Conservation (phyloP, 257 asterid species). For the Echium plantagineum region DNA sequence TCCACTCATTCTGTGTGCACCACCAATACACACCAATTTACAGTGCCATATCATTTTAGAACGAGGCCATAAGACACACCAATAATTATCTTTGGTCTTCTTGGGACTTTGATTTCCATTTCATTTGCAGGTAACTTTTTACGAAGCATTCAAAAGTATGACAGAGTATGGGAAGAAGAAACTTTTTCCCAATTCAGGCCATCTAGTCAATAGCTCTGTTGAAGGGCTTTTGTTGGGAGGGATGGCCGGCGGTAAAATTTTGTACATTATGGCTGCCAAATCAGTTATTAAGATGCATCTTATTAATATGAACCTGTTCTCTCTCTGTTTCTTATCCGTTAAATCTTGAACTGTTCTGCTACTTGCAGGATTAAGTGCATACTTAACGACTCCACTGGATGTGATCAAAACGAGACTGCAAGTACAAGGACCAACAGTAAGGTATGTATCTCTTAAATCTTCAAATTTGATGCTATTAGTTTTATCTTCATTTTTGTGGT, state of each 20-base stretch:
- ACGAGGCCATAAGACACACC: not conserved
- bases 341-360: not conserved
- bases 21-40: not conserved
- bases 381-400: slow-evolving; percentile 76
- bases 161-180: slow-evolving; percentile 46
- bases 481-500: not conserved
- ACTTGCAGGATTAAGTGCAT: slow-evolving; percentile 64
- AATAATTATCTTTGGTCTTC: not conserved
- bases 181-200: slow-evolving; percentile 35
- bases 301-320: not conserved
- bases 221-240: slow-evolving; percentile 84
- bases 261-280: not conserved
- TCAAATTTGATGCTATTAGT: not conserved
- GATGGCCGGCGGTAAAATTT: slow-evolving; percentile 61
- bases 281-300: not conserved
- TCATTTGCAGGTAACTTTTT: slow-evolving; percentile 53
- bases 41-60: not conserved
- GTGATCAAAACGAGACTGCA: slow-evolving; percentile 78
- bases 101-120: not conserved
- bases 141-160: slow-evolving; percentile 57
- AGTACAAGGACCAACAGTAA: slow-evolving; percentile 51
- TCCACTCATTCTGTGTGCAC: not conserved
- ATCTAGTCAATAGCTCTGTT: slow-evolving; percentile 34
- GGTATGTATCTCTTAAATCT: slow-evolving; percentile 23
- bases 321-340: not conserved